Conservation (phyloP, 2,329 filamentous ascomycete species). For the Bimuria novae-zelandiae region DNA sequence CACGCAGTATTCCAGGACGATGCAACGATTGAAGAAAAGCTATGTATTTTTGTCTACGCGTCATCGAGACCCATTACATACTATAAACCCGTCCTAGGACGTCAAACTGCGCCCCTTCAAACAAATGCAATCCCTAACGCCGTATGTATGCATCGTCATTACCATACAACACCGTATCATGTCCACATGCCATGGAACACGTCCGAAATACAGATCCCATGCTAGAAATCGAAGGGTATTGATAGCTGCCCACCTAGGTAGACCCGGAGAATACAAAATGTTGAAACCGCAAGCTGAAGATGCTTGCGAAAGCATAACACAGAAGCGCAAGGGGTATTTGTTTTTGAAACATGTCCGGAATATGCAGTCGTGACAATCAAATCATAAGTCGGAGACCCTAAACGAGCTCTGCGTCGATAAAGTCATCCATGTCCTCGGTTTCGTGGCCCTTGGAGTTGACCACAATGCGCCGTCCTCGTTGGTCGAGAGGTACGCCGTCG, state of each 20-base stretch:
- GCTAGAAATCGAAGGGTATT: slow-evolving; percentile 10
- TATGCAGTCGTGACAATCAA: slow-evolving; percentile 21
- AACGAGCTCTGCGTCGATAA: slow-evolving; percentile 33
- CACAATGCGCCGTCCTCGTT: slow-evolving; percentile 77
- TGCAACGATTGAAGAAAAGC: too few relatives aligned
- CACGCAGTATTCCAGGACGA: too few relatives aligned
- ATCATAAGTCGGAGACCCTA: slow-evolving; percentile 13
- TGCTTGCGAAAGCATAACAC: slow-evolving; percentile 3
- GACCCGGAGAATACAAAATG: slow-evolving; percentile 1
- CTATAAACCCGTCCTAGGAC: slow-evolving; percentile 5
- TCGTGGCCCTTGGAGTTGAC: slow-evolving; percentile 50
- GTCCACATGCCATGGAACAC: slow-evolving; percentile 14
- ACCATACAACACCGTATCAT: slow-evolving; percentile 17
- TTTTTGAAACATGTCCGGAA: slow-evolving; percentile 30
- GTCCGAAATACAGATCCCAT: slow-evolving; percentile 1
- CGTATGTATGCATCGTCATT: slow-evolving; percentile 33
- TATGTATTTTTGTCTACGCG: too few relatives aligned
- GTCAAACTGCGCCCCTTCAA: not conserved
- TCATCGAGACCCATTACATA: not conserved
- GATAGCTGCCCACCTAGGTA: not conserved
- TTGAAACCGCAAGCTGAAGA: slow-evolving; percentile 1
- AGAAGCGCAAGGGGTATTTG: slow-evolving; percentile 37
- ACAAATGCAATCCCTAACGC: slow-evolving; percentile 1
- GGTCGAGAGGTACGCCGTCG: slow-evolving; percentile 77
- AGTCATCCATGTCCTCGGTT: slow-evolving; percentile 42